phyloP scores from a whole-genome alignment of 805 yeast species.

The Candida ovalis region DNA sequence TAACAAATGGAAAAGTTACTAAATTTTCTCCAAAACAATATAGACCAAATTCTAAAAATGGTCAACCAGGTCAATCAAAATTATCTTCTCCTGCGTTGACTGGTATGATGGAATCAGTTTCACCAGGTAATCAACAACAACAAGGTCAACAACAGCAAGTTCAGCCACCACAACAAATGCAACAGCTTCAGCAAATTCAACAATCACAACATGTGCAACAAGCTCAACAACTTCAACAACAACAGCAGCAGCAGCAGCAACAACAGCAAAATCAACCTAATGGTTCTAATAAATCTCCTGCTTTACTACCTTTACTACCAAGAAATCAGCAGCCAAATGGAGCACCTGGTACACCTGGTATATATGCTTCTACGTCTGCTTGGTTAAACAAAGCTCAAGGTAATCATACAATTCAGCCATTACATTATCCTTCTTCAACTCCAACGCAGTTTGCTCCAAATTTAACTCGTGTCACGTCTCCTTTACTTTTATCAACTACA shows the following conservation, averaged over 20 bases:
- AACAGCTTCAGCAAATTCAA: conserved; percentile 5
- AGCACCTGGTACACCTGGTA: conserved; percentile 27
- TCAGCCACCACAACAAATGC: conserved; percentile 8
- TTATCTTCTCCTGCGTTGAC: conserved; percentile 17
- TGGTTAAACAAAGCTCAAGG: conserved; percentile 28
- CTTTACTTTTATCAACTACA: conserved; percentile 50
- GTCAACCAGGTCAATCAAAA: conserved; percentile 9
- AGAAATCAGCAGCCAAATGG: conserved; percentile 28
- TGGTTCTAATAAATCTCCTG: conserved; percentile 31
- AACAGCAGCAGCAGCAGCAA: conserved; percentile 5
- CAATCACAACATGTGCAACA: conserved; percentile 8
- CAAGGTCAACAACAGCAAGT: conserved; percentile 11
- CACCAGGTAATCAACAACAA: conserved; percentile 6
- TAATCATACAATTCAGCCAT: conserved; percentile 41
- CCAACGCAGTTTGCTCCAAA: conserved; percentile 71
- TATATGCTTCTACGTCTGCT: conserved; percentile 26
- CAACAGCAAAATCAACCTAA: conserved; percentile 9
- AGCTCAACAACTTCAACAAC: conserved; percentile 7
- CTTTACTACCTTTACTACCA: conserved; percentile 38
- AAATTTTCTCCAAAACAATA: conserved; percentile 37
- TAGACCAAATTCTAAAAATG: conserved; percentile 27
- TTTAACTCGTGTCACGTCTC: conserved; percentile 59
- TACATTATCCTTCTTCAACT: conserved; percentile 64
- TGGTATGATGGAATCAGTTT: conserved; percentile 8
- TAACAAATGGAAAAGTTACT: conserved; percentile 18